Conservation (phyloP, 2,329 filamentous ascomycete species). For the Aureobasidium musti region DNA sequence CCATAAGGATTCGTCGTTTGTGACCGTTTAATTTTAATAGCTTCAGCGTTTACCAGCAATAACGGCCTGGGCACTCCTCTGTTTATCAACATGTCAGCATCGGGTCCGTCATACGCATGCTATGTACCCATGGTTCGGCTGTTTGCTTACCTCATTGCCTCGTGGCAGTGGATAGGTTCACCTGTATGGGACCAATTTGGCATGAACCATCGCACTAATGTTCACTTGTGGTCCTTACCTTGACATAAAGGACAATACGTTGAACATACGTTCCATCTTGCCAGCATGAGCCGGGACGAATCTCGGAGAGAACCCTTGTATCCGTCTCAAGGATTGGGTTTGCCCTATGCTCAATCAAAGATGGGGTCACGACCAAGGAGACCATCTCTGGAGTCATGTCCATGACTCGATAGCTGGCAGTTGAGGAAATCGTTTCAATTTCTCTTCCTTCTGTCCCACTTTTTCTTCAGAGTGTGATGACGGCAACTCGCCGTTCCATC, state of each 20-base stretch:
- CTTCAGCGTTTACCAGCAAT: slow-evolving; percentile 16
- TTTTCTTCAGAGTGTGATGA: neutral
- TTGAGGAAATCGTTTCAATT: neutral
- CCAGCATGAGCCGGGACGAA: neutral
- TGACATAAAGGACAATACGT: too few species aligned
- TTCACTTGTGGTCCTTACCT: neutral
- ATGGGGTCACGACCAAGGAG: neutral
- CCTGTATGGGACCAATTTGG: neutral
- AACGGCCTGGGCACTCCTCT: neutral
- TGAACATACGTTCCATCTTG: neutral
- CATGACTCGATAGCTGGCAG: slow-evolving; percentile 6
- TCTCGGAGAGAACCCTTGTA: neutral
- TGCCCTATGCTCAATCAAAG: neutral
- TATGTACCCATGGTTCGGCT: neutral
- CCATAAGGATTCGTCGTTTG: neutral
- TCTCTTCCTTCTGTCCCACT: neutral
- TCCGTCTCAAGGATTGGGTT: too few species aligned
- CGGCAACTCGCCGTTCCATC: neutral
- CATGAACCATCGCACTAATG: slow-evolving; percentile 5
- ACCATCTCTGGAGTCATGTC: neutral
- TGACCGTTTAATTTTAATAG: slow-evolving; percentile 20
- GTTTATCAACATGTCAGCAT: neutral
- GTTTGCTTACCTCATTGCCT: neutral
- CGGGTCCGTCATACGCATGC: neutral
- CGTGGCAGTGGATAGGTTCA: neutral